A percentile compares a stretch with the other conserved stretches of the same genome.
Evolutionary conservation across 2,329 filamentous ascomycete genomes (phyloP).

Genomic region (Fonsecaea nubica): DNA sequence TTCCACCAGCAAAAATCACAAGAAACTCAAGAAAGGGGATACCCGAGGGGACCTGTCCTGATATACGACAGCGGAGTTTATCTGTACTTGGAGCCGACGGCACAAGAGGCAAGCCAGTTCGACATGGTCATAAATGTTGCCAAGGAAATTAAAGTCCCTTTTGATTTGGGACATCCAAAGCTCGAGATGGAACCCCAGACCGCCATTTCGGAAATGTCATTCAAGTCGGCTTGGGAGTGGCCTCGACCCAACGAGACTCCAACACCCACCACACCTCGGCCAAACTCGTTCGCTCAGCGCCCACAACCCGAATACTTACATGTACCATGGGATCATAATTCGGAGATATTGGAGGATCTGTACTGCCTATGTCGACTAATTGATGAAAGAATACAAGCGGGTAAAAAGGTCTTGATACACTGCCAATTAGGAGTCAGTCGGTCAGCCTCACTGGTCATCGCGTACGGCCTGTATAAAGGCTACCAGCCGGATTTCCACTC

Average conservation of each 20-base stretch:
- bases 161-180: slow-evolving; percentile 47
- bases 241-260: slow-evolving; percentile 44
- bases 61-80: slow-evolving; percentile 69
- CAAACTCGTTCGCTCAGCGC: slow-evolving; percentile 18
- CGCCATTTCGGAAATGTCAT: slow-evolving; percentile 54
- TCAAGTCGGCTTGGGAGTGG: slow-evolving; percentile 58
- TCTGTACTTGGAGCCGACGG: slow-evolving; percentile 68
- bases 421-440: slow-evolving; percentile 70
- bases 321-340: slow-evolving; percentile 71
- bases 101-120: slow-evolving; percentile 64
- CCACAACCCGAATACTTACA: slow-evolving; percentile 66
- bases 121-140: slow-evolving; percentile 71
- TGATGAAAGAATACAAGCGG: slow-evolving; percentile 63
- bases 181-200: slow-evolving; percentile 51
- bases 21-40: slow-evolving; percentile 67
- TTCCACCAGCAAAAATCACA: slow-evolving; percentile 60
- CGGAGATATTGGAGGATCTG: slow-evolving; percentile 69
- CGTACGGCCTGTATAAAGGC: slow-evolving; percentile 70
- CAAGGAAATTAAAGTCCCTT: slow-evolving; percentile 69
- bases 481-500: slow-evolving; percentile 68
- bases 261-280: slow-evolving; percentile 38
- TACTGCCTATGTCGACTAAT: slow-evolving; percentile 66
- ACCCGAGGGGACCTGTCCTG: slow-evolving; percentile 68
- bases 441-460: slow-evolving; percentile 70
- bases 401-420: slow-evolving; percentile 68